phyloP scores from a whole-genome alignment of 2,329 filamentous ascomycete species.

The Chaetomiaceae sp. region DNA sequence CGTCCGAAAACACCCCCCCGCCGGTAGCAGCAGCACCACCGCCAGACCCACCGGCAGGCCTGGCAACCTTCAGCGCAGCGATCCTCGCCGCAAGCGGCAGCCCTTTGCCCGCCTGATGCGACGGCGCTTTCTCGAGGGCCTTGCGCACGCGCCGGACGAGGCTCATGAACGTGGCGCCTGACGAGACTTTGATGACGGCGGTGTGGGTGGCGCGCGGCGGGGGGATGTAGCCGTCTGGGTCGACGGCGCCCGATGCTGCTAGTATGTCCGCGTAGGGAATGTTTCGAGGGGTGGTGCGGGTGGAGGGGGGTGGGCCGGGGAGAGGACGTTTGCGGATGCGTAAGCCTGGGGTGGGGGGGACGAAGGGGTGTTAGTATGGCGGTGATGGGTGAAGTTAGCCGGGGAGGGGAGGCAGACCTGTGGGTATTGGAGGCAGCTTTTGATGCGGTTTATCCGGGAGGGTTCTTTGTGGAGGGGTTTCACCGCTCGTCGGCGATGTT shows the following conservation, averaged over 20 bases:
- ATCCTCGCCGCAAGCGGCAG: conserved; percentile 45
- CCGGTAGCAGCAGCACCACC: neutral
- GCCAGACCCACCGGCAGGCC: neutral
- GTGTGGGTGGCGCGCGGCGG: conserved; percentile 25
- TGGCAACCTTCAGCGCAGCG: conserved; percentile 28
- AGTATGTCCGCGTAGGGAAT: conserved; percentile 9
- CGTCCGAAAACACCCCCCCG: conserved; percentile 32
- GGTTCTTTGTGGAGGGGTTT: neutral
- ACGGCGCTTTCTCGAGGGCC: conserved; percentile 53
- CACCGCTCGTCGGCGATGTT: neutral
- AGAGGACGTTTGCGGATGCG: conserved; percentile 47
- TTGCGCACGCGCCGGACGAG: conserved; percentile 61
- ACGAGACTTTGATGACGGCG: conserved; percentile 59
- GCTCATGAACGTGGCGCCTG: conserved; percentile 63
- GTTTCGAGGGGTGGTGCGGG: conserved; percentile 22
- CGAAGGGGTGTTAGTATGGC: neutral
- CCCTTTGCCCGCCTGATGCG: conserved; percentile 44
- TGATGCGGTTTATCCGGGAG: conserved; percentile 24
- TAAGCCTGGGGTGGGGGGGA: conserved; percentile 35
- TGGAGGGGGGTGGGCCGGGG: conserved; percentile 13
- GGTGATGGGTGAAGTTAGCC: neutral
- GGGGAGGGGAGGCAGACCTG: conserved; percentile 22
- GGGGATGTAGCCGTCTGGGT: conserved; percentile 23
- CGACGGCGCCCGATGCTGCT: conserved; percentile 12
- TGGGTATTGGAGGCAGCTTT: conserved; percentile 36